Evolutionary conservation across 164 flowering plant genomes (phyloP).

Genomic region (Umbilicus rupestris): DNA sequence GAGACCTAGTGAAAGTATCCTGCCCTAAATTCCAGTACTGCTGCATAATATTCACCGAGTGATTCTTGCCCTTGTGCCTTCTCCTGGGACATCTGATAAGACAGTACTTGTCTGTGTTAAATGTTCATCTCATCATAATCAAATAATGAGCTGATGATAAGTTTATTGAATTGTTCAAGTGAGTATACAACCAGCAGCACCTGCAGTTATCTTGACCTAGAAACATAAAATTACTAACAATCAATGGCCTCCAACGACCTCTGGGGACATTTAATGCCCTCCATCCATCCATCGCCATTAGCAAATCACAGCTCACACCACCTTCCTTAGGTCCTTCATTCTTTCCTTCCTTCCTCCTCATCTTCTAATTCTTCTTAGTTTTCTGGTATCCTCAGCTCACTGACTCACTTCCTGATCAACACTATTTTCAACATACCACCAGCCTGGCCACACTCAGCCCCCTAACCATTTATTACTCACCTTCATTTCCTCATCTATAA

Average conservation of each 20-base stretch:
- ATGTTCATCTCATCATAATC: too few species aligned
- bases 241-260: slow-evolving; percentile 5
- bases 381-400: neutral
- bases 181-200: neutral
- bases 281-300: neutral
- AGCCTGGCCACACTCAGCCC: neutral
- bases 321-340: neutral
- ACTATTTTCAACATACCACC: too few species aligned
- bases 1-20: too few species aligned
- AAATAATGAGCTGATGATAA: too few species aligned
- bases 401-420: neutral
- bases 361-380: too few species aligned
- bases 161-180: neutral
- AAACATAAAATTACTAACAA: neutral
- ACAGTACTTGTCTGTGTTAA: too few species aligned
- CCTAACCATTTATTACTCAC: neutral
- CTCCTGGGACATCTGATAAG: too few species aligned
- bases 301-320: slow-evolving; percentile 5
- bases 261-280: slow-evolving; percentile 2
- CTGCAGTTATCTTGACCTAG: slow-evolving; percentile 1
- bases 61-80: too few species aligned
- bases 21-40: too few species aligned
- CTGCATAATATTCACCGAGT: too few species aligned
- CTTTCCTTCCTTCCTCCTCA: too few species aligned
- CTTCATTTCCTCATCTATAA: slow-evolving; percentile 7